A percentile compares a stretch with the other conserved stretches of the same genome.
Evolutionary conservation across 345 rosid genomes (phyloP).

Genomic region (Ceriops zippeliana): DNA sequence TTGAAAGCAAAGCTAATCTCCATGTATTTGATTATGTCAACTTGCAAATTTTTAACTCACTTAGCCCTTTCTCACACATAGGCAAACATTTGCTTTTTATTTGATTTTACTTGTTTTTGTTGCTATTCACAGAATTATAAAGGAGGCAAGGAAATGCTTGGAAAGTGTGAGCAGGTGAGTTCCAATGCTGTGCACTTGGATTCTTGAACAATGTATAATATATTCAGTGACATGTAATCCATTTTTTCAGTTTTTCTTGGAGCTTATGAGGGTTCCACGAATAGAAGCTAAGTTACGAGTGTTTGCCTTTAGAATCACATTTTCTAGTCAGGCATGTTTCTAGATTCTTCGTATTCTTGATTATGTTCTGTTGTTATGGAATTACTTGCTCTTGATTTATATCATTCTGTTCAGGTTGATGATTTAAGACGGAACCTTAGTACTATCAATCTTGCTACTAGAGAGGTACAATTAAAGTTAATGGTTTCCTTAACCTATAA

Average conservation of each 20-base stretch:
- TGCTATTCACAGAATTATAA: constrained; percentile 60
- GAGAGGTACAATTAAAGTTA: constrained; percentile 57
- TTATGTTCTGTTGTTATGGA: constrained; percentile 9
- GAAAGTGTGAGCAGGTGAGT: constrained; percentile 94
- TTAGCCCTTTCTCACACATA: background rate
- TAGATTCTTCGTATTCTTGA: constrained; percentile 12
- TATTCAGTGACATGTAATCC: constrained; percentile 24
- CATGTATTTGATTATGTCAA: too few species aligned
- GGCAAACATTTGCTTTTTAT: background rate
- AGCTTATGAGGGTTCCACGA: constrained; percentile 94
- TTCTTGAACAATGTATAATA: constrained; percentile 12
- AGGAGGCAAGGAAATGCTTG: constrained; percentile 86
- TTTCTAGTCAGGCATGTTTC: constrained; percentile 70
- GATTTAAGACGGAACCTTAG: constrained; percentile 68
- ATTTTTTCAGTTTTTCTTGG: constrained; percentile 75
- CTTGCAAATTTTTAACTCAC: too few species aligned
- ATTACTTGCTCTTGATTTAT: constrained; percentile 6
- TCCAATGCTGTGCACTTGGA: constrained; percentile 21
- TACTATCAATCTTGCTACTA: constrained; percentile 60
- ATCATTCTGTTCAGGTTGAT: constrained; percentile 52
- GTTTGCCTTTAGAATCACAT: constrained; percentile 87
- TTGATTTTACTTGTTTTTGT: constrained; percentile 20
- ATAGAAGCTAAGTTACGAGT: constrained; percentile 93
- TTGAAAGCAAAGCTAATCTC: too few species aligned
- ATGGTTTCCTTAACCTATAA: constrained; percentile 7